Percentiles rank a stretch among this genome's conserved stretches.
These are phyloP conservation scores for Penicillium corylophilum DNA, from an alignment of 2,329 filamentous ascomycete genomes.

Conservation along the genomic window DNA sequence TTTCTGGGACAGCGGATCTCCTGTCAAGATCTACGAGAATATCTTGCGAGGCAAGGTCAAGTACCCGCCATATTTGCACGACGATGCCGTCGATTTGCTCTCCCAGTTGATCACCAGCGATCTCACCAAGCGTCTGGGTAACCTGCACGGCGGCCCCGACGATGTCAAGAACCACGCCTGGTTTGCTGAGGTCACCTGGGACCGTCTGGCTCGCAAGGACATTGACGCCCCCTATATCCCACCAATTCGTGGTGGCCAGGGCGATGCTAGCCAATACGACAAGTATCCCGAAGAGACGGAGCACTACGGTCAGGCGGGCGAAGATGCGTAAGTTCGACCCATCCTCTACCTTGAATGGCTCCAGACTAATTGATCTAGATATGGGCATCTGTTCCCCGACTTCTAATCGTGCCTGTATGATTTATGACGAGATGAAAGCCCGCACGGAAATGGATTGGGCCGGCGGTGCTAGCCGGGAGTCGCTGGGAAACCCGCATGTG, in stretches of 20 bases:
- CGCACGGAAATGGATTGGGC: constrained; percentile 18
- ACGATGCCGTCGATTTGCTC: constrained; percentile 88
- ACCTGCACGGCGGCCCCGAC: constrained; percentile 82
- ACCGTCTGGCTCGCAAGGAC: constrained; percentile 87
- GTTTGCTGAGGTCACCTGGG: constrained; percentile 98
- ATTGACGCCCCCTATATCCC: constrained; percentile 98
- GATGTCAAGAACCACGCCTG: constrained; percentile 95
- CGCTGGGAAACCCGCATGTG: constrained; percentile 19
- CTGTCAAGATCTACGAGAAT: constrained; percentile 99
- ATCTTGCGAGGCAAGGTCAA: constrained; percentile 95
- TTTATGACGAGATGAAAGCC: constrained; percentile 34
- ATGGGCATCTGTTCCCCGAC: constrained; percentile 72
- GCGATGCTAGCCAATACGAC: constrained; percentile 96
- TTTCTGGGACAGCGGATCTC: constrained; percentile 97
- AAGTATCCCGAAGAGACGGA: constrained; percentile 97
- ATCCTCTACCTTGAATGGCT: neutral
- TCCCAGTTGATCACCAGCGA: constrained; percentile 92
- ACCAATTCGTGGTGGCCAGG: constrained; percentile 87
- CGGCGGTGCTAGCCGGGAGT: constrained; percentile 11
- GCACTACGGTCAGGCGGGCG: constrained; percentile 74
- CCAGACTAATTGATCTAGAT: constrained; percentile 47
- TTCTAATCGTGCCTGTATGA: constrained; percentile 55
- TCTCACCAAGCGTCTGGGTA: constrained; percentile 90
- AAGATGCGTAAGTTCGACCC: constrained; percentile 73
- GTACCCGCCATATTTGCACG: constrained; percentile 93